Evolutionary conservation across 176 grass and related monocot genomes (phyloP).

Genomic region (Lolium perenne): DNA sequence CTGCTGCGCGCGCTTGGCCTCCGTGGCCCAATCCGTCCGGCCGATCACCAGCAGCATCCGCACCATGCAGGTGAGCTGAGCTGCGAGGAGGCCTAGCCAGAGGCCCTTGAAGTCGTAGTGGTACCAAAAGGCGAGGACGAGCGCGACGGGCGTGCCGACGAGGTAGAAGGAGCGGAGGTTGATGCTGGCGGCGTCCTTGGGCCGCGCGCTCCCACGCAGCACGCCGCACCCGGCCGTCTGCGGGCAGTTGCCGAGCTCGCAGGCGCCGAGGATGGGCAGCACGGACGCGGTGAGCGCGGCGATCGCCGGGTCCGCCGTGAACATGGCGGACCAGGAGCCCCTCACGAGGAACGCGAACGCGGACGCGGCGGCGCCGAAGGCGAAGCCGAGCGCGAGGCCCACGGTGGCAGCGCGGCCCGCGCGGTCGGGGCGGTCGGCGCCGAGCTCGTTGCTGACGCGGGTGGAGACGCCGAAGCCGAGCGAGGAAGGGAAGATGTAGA

Average conservation of each 20-base stretch:
- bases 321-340: conserved; percentile 68
- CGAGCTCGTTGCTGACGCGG: conserved; percentile 92
- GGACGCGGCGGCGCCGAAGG: conserved; percentile 61
- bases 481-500: conserved; percentile 98
- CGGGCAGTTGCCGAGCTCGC: conserved; percentile 90
- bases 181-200: conserved; percentile 75
- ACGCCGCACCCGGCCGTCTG: conserved; percentile 83
- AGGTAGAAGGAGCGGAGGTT: conserved; percentile 89
- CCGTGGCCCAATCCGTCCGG: conserved; percentile 62
- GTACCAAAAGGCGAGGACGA: conserved; percentile 74
- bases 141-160: conserved; percentile 76
- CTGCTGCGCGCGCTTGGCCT: conserved; percentile 70
- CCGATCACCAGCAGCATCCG: conserved; percentile 72
- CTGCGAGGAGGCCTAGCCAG: conserved; percentile 81
- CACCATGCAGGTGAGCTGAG: conserved; percentile 67
- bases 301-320: conserved; percentile 75
- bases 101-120: conserved; percentile 73
- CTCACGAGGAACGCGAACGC: conserved; percentile 66
- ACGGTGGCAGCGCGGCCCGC: conserved; percentile 59
- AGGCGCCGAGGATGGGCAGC: conserved; percentile 71
- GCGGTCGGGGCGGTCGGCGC: conserved; percentile 62
- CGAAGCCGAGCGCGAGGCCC: conserved; percentile 69
- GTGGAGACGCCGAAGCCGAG: conserved; percentile 87
- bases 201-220: conserved; percentile 78
- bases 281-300: conserved; percentile 74